phyloP scores from a whole-genome alignment of 208 protist species.

The Leishmania aethiopica region DNA sequence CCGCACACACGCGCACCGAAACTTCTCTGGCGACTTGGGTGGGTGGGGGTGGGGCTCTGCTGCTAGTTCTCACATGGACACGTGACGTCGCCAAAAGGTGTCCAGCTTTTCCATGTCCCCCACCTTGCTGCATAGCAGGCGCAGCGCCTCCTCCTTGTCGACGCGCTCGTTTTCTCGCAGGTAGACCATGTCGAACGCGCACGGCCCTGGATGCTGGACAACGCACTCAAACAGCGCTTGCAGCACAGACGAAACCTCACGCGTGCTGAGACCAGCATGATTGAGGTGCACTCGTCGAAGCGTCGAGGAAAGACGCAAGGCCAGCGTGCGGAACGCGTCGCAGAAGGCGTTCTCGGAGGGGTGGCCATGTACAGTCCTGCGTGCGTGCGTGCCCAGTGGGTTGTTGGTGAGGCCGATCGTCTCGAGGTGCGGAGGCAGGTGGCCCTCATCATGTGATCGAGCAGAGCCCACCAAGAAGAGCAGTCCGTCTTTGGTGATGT shows the following conservation, averaged over 20 bases:
- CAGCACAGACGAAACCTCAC: constrained; percentile 20
- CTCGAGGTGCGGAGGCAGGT: constrained; percentile 11
- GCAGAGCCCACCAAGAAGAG: background rate
- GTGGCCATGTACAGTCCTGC: background rate
- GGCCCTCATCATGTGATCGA: background rate
- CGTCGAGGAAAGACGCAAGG: background rate
- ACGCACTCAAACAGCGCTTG: constrained; percentile 12
- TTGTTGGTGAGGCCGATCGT: constrained; percentile 54
- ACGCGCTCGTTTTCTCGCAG: constrained; percentile 20
- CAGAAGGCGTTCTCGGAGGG: background rate
- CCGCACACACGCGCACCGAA: background rate
- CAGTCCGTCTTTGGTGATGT: constrained; percentile 14
- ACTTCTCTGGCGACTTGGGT: background rate
- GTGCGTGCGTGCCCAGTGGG: constrained; percentile 4
- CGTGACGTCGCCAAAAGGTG: constrained; percentile 10
- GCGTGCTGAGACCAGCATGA: constrained; percentile 31
- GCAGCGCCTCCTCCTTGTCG: constrained; percentile 6
- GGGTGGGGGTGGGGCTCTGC: background rate
- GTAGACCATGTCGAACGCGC: constrained; percentile 23
- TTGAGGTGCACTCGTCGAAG: constrained; percentile 48
- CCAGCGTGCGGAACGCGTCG: constrained; percentile 17
- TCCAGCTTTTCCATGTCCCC: background rate
- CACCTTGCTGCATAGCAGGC: background rate
- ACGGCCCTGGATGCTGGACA: background rate
- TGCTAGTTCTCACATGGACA: constrained; percentile 13